phyloP scores from a whole-genome alignment of 768 basidiomycete genomes.

The Suillus decipiens region DNA sequence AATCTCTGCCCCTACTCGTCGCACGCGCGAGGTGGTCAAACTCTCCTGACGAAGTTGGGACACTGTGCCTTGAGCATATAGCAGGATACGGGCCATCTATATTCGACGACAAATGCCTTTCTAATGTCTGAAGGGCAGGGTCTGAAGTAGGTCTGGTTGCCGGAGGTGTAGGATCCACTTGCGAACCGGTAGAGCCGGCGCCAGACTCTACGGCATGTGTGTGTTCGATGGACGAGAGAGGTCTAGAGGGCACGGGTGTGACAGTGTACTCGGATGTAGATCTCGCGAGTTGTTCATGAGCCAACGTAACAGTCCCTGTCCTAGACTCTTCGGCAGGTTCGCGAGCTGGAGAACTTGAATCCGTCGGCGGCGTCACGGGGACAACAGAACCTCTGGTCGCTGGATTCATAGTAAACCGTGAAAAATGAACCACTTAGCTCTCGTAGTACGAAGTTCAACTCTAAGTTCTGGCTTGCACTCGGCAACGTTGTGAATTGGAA shows the following conservation, averaged over 20 bases:
- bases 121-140: neutral
- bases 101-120: neutral
- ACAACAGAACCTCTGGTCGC: neutral
- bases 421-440: neutral
- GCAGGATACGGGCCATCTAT: neutral
- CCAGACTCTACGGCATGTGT: neutral
- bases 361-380: neutral
- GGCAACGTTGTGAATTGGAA: neutral
- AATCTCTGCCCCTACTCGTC: neutral
- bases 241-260: neutral
- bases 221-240: neutral
- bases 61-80: neutral
- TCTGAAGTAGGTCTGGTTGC: neutral
- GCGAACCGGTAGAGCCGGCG: neutral
- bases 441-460: neutral
- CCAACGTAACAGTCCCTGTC: neutral
- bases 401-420: neutral
- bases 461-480: neutral
- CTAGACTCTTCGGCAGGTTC: neutral
- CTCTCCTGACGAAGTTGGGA: neutral
- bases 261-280: neutral
- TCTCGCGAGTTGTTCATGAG: neutral
- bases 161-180: neutral
- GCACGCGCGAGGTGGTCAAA: neutral
- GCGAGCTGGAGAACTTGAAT: neutral